Base-by-base conservation (phyloP, 306 rosid genomes). In the Erythrophleum fordii region DNA sequence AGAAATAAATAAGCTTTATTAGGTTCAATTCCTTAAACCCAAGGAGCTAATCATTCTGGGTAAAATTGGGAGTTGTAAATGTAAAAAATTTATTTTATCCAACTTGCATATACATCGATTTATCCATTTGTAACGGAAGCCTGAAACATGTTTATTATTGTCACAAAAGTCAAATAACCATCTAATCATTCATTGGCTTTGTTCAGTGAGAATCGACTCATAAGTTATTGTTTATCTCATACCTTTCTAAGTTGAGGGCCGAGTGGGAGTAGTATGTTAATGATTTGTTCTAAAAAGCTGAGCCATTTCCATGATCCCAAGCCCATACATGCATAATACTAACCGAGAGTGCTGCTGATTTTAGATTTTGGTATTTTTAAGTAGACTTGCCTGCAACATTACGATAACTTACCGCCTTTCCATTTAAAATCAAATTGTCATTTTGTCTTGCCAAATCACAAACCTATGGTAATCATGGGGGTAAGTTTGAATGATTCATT, bases 91-190 rank as follows among this genome's bases (percentile, higher is more conserved):
- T 1, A 0, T 42, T 8, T 42, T 8, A 2, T 42, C 28, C 13
- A 55, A 25, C 20, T 55, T 55, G 61, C 61, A 55, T 22, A 20
- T n/a, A 9, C 11, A 58, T 58, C 14, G 64, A 58, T 58, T 29
- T 23, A 58, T 58, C 34, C 17, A 23, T 56, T 58, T 23, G 64
- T 58, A 25, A 3, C 11, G 31, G 39, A 13, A 14, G 42, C 68
- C 41, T 29, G 13, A 26, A 62, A 62, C 44, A 6, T 56, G 4
- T 60, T 72, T 65, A 51, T 66, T 56, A 28, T 60, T 59, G 65
- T 74, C 61, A 18, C 39, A 9, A 69, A 56, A 56, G 52, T 83
- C 70, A 39, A 75, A 56, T 67, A 46, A 39, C 59, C 77, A 83
- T 79, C 51, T 74, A 45, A n/a, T 66, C 45, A 29, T 45, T 69